Percentiles rank a stretch among this genome's conserved stretches.
Conservation (phyloP, 228 moss, liverwort and hornwort species). For the Sphagnum fallax region DNA sequence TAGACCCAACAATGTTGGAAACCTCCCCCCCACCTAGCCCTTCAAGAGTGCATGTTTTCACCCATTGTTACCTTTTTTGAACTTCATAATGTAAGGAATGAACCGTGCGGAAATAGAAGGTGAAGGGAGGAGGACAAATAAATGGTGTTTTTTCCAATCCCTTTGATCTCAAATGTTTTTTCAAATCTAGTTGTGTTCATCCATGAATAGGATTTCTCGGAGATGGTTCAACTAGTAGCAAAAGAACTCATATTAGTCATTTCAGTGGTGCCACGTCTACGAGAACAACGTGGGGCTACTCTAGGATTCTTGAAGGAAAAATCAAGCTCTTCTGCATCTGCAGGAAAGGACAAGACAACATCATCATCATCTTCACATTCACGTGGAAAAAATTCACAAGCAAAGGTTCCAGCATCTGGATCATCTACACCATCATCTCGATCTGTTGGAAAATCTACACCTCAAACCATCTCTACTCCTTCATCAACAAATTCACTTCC, state of each 20-base stretch:
- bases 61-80: no score
- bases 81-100: no score
- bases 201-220: slow-evolving; percentile 36
- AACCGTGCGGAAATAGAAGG: no score
- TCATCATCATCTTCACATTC: neutral
- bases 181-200: no score
- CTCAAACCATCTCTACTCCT: slow-evolving; percentile 6
- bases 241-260: slow-evolving; percentile 49
- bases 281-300: slow-evolving; percentile 13
- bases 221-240: slow-evolving; percentile 46
- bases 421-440: slow-evolving; percentile 37
- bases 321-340: slow-evolving; percentile 3
- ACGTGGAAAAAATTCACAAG: slow-evolving; percentile 16
- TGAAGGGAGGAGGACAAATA: no score
- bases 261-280: slow-evolving; percentile 54
- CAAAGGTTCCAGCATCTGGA: slow-evolving; percentile 16
- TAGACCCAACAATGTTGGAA: no score
- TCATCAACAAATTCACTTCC: slow-evolving; percentile 30
- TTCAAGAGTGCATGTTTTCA: no score
- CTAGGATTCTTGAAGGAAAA: slow-evolving; percentile 3
- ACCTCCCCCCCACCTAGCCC: no score
- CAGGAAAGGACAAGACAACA: slow-evolving; percentile 8
- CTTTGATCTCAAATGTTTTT: no score
- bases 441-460: slow-evolving; percentile 15
- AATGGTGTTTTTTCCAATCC: no score